Conservation (phyloP, 176 grass and related monocot species). For the Bolboschoenus planiculmis region DNA sequence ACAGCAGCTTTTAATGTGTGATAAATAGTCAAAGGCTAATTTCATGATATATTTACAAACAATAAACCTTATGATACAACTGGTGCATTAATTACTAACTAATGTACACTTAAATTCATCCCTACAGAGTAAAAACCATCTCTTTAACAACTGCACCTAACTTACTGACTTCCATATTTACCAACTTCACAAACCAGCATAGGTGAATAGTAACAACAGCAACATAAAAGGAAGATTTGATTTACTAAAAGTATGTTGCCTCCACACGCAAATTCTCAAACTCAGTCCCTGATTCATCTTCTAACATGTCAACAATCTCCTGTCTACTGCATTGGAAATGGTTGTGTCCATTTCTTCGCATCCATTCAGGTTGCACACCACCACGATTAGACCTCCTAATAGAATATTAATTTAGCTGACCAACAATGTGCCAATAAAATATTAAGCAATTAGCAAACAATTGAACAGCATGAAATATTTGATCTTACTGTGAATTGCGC, state of each 20-base stretch:
- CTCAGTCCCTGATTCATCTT: neutral
- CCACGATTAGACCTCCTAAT: neutral
- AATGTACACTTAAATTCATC: neutral
- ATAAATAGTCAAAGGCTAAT: neutral
- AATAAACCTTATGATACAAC: neutral
- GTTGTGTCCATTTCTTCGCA: neutral
- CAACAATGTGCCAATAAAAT: neutral
- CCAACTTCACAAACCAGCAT: neutral
- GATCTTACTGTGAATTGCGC: neutral
- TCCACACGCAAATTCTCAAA: conserved; percentile 2
- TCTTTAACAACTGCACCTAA: neutral
- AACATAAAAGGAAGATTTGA: neutral
- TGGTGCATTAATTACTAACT: neutral
- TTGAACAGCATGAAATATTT: neutral
- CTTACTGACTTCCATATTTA: neutral
- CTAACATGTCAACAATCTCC: neutral
- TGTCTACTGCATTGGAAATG: neutral
- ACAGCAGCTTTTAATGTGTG: neutral
- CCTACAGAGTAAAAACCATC: neutral
- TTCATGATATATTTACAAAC: neutral
- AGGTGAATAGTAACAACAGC: neutral
- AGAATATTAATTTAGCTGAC: neutral
- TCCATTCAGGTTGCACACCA: neutral
- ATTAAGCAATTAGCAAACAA: neutral
- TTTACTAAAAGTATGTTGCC: neutral